These are phyloP conservation scores for Daldinia sp. DNA, from an alignment of 2,329 filamentous ascomycete species.

Conservation along the genomic window DNA sequence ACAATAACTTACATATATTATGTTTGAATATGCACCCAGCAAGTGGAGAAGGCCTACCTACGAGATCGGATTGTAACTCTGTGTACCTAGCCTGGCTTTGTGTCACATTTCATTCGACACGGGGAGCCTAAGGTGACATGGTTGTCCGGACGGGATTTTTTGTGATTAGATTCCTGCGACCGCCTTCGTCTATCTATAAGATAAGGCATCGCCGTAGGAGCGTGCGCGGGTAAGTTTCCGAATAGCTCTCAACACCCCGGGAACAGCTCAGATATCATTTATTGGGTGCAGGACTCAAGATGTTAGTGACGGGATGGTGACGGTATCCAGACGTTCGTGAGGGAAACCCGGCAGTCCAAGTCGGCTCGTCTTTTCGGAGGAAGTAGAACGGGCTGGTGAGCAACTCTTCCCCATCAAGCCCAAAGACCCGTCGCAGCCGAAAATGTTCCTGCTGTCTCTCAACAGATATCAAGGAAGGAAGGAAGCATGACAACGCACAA, in stretches of 20 bases:
- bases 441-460: slow-evolving; percentile 9
- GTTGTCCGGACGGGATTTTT: slow-evolving; percentile 20
- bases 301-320: slow-evolving; percentile 33
- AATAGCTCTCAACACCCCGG: slow-evolving; percentile 1
- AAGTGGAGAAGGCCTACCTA: slow-evolving; percentile 29
- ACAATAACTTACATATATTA: slow-evolving; percentile 4
- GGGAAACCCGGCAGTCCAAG: slow-evolving; percentile 5
- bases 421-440: slow-evolving; percentile 13
- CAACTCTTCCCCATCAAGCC: slow-evolving; percentile 3
- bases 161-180: slow-evolving; percentile 17
- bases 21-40: slow-evolving; percentile 28
- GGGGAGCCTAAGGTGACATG: slow-evolving; percentile 7
- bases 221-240: slow-evolving; percentile 22
- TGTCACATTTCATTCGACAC: slow-evolving; percentile 31
- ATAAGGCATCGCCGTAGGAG: slow-evolving; percentile 28
- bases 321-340: slow-evolving; percentile 23
- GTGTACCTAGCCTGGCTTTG: slow-evolving; percentile 21
- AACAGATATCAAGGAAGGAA: slow-evolving; percentile 8
- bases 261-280: slow-evolving; percentile 12
- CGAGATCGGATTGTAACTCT: slow-evolving; percentile 31
- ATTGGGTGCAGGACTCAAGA: slow-evolving; percentile 20
- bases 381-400: slow-evolving; percentile 7
- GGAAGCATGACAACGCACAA: slow-evolving; percentile 16
- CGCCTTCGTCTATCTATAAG: slow-evolving; percentile 25
- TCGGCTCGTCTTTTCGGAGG: slow-evolving; percentile 13